Base-by-base conservation (phyloP, 257 asterid species). In the Gynochthodes officinalis region DNA sequence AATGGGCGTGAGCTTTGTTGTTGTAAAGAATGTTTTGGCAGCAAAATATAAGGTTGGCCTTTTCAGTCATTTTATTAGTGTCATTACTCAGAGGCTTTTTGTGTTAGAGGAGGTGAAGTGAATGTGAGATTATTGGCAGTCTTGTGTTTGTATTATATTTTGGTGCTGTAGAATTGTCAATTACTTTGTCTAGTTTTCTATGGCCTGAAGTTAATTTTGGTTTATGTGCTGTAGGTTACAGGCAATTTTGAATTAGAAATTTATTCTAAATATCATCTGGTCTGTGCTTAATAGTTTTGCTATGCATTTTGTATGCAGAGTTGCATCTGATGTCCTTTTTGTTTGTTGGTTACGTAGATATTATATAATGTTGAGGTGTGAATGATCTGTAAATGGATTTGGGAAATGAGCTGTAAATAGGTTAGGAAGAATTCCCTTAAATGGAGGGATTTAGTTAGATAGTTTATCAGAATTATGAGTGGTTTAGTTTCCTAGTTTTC, bases 11-110 rank as follows among this genome's bases (percentile, higher is more conserved):
- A 89, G 73, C 84, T 92, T 95, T 84, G 97, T 95, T 37, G 83
- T 95, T 76, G 98, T 79, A 79, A 90, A 92, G 87, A 89, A 86
- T 82, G 99, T 95, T 78, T 82, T 84, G 83, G 89, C 96, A 78
- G 87, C 82, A 80, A 92, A 86, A 78, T 92, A 91, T 83, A 88
- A 87, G 97, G 99, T 90, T 72, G 69, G 46, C 37, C 67, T 79
- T 50, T 59, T n/a, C 59, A 66, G n/a, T 43, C 79, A 30, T 66
- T 64, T 15, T 28, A 35, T 54, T 46, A 5, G 28, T 33, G 16
- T 30, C 27, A 21, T 30, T 63, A 13, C n/a, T 33, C 0, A 64
- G 50, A 67, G 61, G 40, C n/a, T 32, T 43, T 66, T 15, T 39
- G 7, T 37, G 21, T n/a, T 1, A 5, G 55, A 64, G 69, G 40